Percentiles rank a stretch among this genome's conserved stretches.
Evolutionary conservation across 768 basidiomycete genomes (phyloP).

Genomic region (Chlorophyllum brunneum): DNA sequence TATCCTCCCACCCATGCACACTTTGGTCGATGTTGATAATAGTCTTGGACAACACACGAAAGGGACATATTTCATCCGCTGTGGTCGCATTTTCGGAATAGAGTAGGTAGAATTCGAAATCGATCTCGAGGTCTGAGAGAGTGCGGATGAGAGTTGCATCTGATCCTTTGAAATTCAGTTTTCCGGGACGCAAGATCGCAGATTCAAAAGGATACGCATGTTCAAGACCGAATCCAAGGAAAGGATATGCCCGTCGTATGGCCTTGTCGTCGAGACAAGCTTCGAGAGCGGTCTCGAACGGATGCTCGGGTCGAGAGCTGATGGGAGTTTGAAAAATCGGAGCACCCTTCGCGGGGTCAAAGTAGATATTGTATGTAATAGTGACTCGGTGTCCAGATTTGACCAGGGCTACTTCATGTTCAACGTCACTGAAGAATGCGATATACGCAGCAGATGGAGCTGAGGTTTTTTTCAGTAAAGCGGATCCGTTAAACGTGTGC

Average conservation of each 20-base stretch:
- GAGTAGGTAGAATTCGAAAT: constrained; percentile 5
- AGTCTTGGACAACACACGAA: background rate
- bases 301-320: background rate
- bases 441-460: constrained; percentile 24
- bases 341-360: constrained; percentile 6
- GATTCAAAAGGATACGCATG: constrained; percentile 12
- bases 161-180: constrained; percentile 7
- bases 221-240: constrained; percentile 17
- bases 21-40: background rate
- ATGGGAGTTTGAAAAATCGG: background rate
- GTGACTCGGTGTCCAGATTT: constrained; percentile 35
- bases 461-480: constrained; percentile 4
- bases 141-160: constrained; percentile 13
- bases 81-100: constrained; percentile 11
- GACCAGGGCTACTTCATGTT: constrained; percentile 35
- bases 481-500: constrained; percentile 30
- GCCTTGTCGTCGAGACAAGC: background rate
- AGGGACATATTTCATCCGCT: background rate
- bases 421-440: constrained; percentile 36
- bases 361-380: constrained; percentile 39
- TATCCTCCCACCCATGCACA: background rate
- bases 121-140: background rate
- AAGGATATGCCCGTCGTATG: constrained; percentile 8
- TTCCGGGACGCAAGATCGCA: background rate
- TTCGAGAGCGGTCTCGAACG: constrained; percentile 7